Evolutionary conservation across 352 stramenopile species (phyloP), one percentile per base, ranked within the genome.

Genomic region (Globisporangium paddicum): DNA sequence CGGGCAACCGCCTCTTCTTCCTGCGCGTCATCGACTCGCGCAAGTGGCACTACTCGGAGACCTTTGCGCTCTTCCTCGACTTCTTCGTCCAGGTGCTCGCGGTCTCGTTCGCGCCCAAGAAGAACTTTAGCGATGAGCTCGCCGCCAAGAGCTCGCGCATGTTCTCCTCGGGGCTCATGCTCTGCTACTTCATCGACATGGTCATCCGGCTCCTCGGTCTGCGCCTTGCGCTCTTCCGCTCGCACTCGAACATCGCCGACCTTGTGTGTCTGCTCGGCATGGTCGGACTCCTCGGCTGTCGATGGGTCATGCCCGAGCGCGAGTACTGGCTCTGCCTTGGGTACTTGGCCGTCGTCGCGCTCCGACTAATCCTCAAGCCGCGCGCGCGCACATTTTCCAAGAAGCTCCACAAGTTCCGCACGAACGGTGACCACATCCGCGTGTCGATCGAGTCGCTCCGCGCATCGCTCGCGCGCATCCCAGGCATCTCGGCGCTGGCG

Each of bases 1-100:
- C 78, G 55, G 75, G 77, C 37, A 75, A 86, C 52, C 84, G 81
- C 34, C 70, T 91, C n/a, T 91, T 91, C 58, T 90, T 77, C 62
- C 64, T 93, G 57, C 86, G 82, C 30, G 74, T 93, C 34, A 87
- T 93, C 63, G 86, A 95, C 67, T 92, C 83, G 53, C 84, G 86
- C 67, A 93, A 92, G 64, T 95, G 86, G 83, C 86, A 95, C 64
- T 94, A 95, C 68, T 82, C 73, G 52, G 82, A 94, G 64, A 89
- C 84, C 3, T 90, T 93, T 49, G 77, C 81, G 61, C 77, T 93
- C 26, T 94, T 93, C 55, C 60, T 93, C 47, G 86, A 95, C 72
- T 95, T 95, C 48, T 86, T 93, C 52, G 78, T 87, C 42, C 86
- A 95, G 67, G 68, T 95, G 37, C 58, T 93, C 34, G 74, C 84